phyloP scores from a whole-genome alignment of 352 stramenopile species.

The Phytophthora tentaculata region DNA sequence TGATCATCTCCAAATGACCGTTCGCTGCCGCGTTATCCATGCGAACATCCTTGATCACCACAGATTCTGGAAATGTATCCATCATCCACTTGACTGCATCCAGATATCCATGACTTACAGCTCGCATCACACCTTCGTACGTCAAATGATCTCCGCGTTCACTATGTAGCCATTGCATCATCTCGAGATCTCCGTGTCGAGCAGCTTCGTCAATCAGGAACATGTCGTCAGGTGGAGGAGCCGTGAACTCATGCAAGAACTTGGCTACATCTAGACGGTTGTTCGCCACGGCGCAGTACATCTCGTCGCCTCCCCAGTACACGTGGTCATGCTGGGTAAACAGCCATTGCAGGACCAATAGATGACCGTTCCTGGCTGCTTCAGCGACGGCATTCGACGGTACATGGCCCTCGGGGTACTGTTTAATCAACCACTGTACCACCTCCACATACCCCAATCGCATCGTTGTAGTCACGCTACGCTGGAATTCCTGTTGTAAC shows the following conservation, averaged over 20 bases:
- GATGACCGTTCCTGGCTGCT: constrained; percentile 32
- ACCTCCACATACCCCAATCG: constrained; percentile 18
- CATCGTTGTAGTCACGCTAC: constrained; percentile 8
- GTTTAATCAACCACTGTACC: constrained; percentile 28
- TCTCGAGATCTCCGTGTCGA: constrained; percentile 32
- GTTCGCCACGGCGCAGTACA: constrained; percentile 31
- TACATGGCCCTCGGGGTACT: constrained; percentile 23
- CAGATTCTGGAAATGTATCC: constrained; percentile 19
- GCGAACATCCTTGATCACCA: constrained; percentile 20
- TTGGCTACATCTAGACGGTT: constrained; percentile 32
- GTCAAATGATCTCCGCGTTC: constrained; percentile 27
- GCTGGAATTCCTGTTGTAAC: constrained; percentile 10
- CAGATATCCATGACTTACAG: constrained; percentile 28
- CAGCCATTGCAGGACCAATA: constrained; percentile 34
- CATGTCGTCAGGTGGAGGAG: constrained; percentile 25
- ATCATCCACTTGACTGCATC: constrained; percentile 34
- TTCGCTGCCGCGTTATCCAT: constrained; percentile 36
- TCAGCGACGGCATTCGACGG: constrained; percentile 19
- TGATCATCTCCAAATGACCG: constrained; percentile 36
- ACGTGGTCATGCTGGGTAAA: constrained; percentile 40
- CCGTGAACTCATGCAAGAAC: constrained; percentile 25
- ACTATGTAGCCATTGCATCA: constrained; percentile 36
- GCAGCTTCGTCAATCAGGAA: constrained; percentile 41
- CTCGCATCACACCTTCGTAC: constrained; percentile 35
- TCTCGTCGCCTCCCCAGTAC: constrained; percentile 40